These are phyloP conservation scores for Acacia acuminata DNA, from an alignment of 306 rosid genomes.

Conservation along the genomic window DNA sequence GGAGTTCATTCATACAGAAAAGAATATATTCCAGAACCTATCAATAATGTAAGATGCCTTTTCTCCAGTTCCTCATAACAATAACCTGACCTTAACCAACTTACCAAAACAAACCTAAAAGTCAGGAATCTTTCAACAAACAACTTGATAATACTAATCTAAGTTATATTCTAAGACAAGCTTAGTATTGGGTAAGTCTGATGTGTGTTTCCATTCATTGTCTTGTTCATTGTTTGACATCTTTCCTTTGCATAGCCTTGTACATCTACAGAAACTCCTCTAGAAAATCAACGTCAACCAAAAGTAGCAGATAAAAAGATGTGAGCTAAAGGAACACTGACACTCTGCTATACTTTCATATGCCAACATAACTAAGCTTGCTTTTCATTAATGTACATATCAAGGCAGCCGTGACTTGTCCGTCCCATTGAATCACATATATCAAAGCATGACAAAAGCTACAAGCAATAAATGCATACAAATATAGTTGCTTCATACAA, in stretches of 20 bases:
- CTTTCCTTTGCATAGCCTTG: neutral
- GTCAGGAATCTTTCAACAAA: neutral
- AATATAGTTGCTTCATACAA: neutral
- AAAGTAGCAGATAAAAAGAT: conserved; percentile 4
- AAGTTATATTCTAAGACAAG: neutral
- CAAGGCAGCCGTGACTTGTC: neutral
- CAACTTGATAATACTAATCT: neutral
- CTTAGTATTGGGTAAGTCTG: neutral
- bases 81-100: neutral
- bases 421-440: conserved; percentile 14
- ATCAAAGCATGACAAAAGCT: neutral
- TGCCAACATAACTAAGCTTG: neutral
- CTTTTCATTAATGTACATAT: neutral
- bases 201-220: neutral
- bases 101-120: neutral
- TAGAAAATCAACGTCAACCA: neutral
- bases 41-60: neutral
- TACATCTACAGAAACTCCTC: neutral
- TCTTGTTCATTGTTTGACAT: neutral
- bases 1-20: neutral
- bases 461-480: conserved; percentile 1
- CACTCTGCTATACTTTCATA: neutral
- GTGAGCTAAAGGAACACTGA: neutral
- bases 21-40: neutral
- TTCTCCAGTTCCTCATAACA: neutral